Conservation (phyloP, 352 stramenopile genomes). For the Thalassiosira mediterranea region DNA sequence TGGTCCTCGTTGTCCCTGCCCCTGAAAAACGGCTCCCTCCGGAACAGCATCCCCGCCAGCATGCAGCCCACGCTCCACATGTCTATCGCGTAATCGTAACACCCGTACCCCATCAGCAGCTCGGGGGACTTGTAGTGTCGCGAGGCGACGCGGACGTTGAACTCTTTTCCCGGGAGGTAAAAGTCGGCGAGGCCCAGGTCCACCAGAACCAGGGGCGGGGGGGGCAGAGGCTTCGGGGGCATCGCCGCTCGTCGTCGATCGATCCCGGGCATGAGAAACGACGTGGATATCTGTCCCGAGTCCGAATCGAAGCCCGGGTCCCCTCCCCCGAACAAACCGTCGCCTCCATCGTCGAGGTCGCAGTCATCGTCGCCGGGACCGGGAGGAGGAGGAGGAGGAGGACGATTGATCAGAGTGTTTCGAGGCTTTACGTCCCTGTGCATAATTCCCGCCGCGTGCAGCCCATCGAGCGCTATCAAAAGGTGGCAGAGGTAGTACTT, state of each 20-base stretch:
- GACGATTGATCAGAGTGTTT: constrained; percentile 81
- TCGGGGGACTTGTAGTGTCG: constrained; percentile 86
- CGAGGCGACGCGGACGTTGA: constrained; percentile 84
- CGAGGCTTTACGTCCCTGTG: constrained; percentile 88
- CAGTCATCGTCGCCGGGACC: no score
- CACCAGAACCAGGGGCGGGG: constrained; percentile 65
- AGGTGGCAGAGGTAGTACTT: constrained; percentile 93
- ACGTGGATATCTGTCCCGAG: no score
- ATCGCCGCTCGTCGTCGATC: no score
- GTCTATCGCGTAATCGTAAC: constrained; percentile 83
- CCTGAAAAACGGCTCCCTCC: constrained; percentile 85
- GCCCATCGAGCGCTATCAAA: constrained; percentile 87
- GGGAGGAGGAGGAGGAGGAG: no score
- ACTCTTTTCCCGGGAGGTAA: constrained; percentile 69
- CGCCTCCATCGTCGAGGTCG: no score
- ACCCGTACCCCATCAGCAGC: constrained; percentile 76
- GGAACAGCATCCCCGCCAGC: constrained; percentile 80
- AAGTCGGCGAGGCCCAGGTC: constrained; percentile 79
- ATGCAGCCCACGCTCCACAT: constrained; percentile 83
- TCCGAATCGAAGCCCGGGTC: no score
- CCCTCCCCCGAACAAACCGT: no score
- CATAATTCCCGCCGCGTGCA: constrained; percentile 91
- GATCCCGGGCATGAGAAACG: no score
- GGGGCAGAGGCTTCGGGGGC: constrained; percentile 14
- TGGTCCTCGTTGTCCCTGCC: constrained; percentile 86